These are phyloP conservation scores for Rhazya stricta DNA, from an alignment of 257 asterid species.

Conservation along the genomic window DNA sequence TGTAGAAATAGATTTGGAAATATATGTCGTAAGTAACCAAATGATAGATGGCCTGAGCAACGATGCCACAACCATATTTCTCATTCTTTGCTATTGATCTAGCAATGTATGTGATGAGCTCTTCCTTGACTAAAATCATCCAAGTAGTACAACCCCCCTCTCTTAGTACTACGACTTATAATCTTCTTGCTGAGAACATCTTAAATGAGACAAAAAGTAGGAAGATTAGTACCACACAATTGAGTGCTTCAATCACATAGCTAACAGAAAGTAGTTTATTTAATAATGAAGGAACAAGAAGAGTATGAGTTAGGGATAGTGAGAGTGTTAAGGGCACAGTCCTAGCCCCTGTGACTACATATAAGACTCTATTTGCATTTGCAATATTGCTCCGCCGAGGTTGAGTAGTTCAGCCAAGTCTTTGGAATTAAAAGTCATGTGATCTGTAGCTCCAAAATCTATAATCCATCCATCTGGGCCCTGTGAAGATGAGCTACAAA, in stretches of 20 bases:
- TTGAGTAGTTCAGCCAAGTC: background rate
- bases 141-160: constrained; percentile 11
- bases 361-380: constrained; percentile 9
- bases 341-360: constrained; percentile 7
- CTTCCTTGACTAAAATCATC: constrained; percentile 1
- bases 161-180: constrained; percentile 10
- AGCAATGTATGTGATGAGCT: background rate
- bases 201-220: background rate
- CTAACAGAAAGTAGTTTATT: background rate
- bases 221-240: background rate
- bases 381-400: background rate
- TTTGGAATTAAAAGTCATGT: background rate
- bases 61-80: constrained; percentile 18
- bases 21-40: background rate
- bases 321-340: background rate
- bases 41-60: background rate
- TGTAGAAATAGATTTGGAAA: constrained; percentile 3
- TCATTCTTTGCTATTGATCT: background rate
- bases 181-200: constrained; percentile 16
- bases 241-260: background rate
- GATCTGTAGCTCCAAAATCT: background rate
- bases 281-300: no score
- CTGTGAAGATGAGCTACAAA: background rate
- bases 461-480: background rate
- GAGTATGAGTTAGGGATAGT: constrained; percentile 9